phyloP scores from a whole-genome alignment of 305 asterid species.

The Euphrasia arctica region DNA sequence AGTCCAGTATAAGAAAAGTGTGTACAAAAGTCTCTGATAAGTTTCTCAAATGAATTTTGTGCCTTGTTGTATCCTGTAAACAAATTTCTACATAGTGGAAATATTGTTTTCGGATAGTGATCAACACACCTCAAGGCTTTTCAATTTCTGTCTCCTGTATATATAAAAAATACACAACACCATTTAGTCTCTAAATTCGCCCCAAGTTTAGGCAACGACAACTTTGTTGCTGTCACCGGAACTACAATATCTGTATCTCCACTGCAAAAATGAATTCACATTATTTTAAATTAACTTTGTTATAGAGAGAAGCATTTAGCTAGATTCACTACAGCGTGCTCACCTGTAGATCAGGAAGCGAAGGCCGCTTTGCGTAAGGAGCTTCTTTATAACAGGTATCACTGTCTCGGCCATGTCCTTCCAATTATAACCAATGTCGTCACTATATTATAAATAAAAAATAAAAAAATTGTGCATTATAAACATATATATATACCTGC shows the following conservation, averaged over 20 bases:
- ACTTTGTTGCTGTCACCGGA: slow-evolving; percentile 47
- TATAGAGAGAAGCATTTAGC: too few relatives aligned
- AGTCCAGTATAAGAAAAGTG: too few relatives aligned
- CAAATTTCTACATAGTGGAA: too few relatives aligned
- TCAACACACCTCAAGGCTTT: too few relatives aligned
- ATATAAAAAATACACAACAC: slow-evolving; percentile 7
- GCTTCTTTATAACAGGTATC: slow-evolving; percentile 35
- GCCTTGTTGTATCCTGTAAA: too few relatives aligned
- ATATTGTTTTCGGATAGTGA: too few relatives aligned
- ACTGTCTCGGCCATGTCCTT: slow-evolving; percentile 33
- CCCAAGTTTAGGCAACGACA: slow-evolving; percentile 39
- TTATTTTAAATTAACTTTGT: too few relatives aligned
- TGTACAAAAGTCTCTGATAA: too few relatives aligned
- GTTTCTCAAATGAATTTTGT: too few relatives aligned
- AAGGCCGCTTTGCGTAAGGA: slow-evolving; percentile 38
- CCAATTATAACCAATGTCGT: slow-evolving; percentile 18
- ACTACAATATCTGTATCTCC: slow-evolving; percentile 48
- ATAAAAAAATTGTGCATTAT: too few relatives aligned
- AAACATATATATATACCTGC: slow-evolving; percentile 36
- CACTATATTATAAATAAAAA: neutral
- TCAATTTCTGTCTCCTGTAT: too few relatives aligned
- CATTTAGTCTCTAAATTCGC: slow-evolving; percentile 41
- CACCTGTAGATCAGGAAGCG: slow-evolving; percentile 38
- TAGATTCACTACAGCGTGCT: too few relatives aligned
- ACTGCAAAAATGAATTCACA: slow-evolving; percentile 27